A percentile compares a stretch with the other conserved stretches of the same genome.
Conservation (phyloP, 352 stramenopile species). For the Phytophthora sp. region DNA sequence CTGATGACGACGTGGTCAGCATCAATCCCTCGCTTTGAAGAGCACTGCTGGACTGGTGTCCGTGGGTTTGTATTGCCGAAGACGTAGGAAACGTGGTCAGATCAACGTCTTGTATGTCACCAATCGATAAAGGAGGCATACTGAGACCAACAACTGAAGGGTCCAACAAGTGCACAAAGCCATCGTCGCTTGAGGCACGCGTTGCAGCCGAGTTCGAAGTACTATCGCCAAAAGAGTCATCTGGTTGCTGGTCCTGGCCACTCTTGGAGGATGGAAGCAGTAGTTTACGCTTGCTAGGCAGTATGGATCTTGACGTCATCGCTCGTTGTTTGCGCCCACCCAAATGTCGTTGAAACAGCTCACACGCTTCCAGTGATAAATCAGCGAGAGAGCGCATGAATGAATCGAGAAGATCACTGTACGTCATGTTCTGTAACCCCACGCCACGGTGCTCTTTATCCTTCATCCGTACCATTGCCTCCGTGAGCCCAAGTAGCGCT, state of each 20-base stretch:
- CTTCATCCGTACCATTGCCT: conserved; percentile 77
- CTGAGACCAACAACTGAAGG: conserved; percentile 36
- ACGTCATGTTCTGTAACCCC: conserved; percentile 83
- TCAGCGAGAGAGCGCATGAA: conserved; percentile 72
- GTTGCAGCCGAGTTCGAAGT: conserved; percentile 5
- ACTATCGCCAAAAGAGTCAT: conserved; percentile 31
- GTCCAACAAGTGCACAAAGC: conserved; percentile 47
- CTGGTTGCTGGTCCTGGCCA: conserved; percentile 29
- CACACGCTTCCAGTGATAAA: conserved; percentile 63
- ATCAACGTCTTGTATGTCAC: conserved; percentile 69
- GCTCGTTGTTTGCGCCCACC: conserved; percentile 64
- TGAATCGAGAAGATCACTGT: conserved; percentile 64
- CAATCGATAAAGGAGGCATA: conserved; percentile 61
- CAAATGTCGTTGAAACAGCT: conserved; percentile 77
- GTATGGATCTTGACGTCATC: conserved; percentile 8
- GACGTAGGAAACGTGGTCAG: conserved; percentile 48
- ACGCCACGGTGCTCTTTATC: conserved; percentile 81
- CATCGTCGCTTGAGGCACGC: conserved; percentile 30
- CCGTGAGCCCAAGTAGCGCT: conserved; percentile 65
- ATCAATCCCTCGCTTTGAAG: conserved; percentile 9
- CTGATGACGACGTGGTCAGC: background rate
- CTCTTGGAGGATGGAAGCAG: conserved; percentile 2
- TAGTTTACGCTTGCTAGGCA: conserved; percentile 45
- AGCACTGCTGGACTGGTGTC: conserved; percentile 7
- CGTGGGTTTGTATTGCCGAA: conserved; percentile 28